phyloP scores from a whole-genome alignment of 306 rosid species.

The Cucumis melo region DNA sequence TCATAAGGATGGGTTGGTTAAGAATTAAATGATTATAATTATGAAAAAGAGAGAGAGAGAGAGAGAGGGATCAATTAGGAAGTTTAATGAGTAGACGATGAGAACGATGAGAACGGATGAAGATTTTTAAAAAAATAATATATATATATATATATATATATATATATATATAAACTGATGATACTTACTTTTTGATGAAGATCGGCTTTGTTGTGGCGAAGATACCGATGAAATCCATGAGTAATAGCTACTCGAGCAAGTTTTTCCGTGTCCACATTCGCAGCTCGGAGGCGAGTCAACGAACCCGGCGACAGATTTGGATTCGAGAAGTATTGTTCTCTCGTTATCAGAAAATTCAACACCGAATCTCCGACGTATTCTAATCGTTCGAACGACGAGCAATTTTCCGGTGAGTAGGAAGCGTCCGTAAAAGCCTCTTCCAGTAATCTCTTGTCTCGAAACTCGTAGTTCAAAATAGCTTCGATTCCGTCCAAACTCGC shows the following conservation, averaged over 20 bases:
- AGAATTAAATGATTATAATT: neutral
- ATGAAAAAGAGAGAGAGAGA: neutral
- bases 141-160: too few relatives aligned
- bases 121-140: too few relatives aligned
- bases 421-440: slow-evolving; percentile 44
- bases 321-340: slow-evolving; percentile 27
- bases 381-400: slow-evolving; percentile 24
- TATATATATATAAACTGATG: neutral
- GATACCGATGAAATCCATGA: slow-evolving; percentile 33
- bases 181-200: slow-evolving; percentile 29
- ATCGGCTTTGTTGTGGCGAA: slow-evolving; percentile 33
- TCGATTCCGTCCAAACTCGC: slow-evolving; percentile 25
- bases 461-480: slow-evolving; percentile 27
- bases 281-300: slow-evolving; percentile 37
- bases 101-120: too few relatives aligned
- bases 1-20: neutral
- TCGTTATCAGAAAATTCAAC: slow-evolving; percentile 23
- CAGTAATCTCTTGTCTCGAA: slow-evolving; percentile 22
- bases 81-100: neutral
- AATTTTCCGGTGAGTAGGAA: neutral
- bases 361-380: slow-evolving; percentile 48
- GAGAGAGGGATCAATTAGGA: neutral
- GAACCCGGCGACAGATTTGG: slow-evolving; percentile 24
- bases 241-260: slow-evolving; percentile 43
- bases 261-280: slow-evolving; percentile 55